These are phyloP conservation scores for Herpetomonas tarakana DNA, from an alignment of 208 protist species.

Conservation along the genomic window DNA sequence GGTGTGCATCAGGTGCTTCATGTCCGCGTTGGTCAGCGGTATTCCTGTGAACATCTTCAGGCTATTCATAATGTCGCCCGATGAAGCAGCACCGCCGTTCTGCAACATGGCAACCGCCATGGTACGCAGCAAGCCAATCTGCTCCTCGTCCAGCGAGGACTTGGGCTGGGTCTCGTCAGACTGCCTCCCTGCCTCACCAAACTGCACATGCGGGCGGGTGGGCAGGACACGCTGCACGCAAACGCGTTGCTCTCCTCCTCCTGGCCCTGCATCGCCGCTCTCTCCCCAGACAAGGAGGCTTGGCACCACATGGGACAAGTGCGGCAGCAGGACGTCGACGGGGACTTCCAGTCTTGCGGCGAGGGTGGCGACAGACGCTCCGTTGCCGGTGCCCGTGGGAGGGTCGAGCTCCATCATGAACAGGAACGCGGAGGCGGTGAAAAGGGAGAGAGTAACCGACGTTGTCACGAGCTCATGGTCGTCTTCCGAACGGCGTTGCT, in stretches of 20 bases:
- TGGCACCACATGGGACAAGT: conserved; percentile 24
- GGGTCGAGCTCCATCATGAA: conserved; percentile 44
- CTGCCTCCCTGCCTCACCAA: conserved; percentile 20
- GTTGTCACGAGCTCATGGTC: conserved; percentile 22
- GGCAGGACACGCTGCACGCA: neutral
- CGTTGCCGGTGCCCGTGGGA: neutral
- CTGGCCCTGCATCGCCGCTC: no score
- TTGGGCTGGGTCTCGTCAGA: conserved; percentile 25
- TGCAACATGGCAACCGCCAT: neutral
- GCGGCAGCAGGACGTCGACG: conserved; percentile 20
- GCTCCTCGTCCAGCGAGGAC: conserved; percentile 31
- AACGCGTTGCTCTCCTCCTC: no score
- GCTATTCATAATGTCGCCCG: conserved; percentile 77
- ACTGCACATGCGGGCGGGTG: conserved; percentile 29
- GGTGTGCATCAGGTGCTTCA: conserved; percentile 62
- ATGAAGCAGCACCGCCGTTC: conserved; percentile 34
- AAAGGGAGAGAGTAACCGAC: conserved; percentile 55
- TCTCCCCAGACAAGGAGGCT: conserved; percentile 22
- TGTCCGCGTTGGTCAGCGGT: conserved; percentile 41
- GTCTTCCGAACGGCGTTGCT: conserved; percentile 40
- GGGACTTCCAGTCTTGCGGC: conserved; percentile 21
- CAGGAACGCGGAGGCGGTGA: conserved; percentile 70
- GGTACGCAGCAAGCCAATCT: conserved; percentile 22
- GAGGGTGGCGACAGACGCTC: conserved; percentile 15
- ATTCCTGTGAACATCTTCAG: conserved; percentile 81